Base-by-base conservation (phyloP, 1,284 basidiomycete genomes). In the Leccinum variabile region DNA sequence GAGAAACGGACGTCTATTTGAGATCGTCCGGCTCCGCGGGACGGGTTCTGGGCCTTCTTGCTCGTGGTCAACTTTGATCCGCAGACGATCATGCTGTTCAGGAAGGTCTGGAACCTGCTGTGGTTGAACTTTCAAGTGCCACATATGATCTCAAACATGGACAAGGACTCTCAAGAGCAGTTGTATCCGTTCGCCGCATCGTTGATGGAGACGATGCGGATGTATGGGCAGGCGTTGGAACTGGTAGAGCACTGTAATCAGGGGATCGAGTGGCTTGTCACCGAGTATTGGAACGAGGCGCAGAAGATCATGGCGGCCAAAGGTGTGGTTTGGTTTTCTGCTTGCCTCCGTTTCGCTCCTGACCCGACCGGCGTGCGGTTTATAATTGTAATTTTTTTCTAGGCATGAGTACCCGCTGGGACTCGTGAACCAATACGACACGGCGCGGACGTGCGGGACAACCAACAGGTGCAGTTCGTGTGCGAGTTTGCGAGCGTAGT, bases 351-450 rank as follows among this genome's bases (percentile, higher is more conserved):
- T 28, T 28, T 3, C 3, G 25, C 32, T 33, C 32, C 32, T 33
- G 13, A 14, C 35, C 35, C 41, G 8, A 44, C 41, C 10, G 41
- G n/a, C 41, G 14, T 44, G 8, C 41, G 8, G n/a, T 35, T n/a
- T 44, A 10, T 44, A n/a, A 44, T 44, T 9, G 41, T 44, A 18
- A 35, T 35, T n/a, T 16, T 41, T 44, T 44, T 22, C 1, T 66
- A 92, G 92, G 92, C 37, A 94, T 98, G 90, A 87, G 86, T 69
- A 92, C 97, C 69, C 89, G 93, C 46, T 99, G 97, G 97, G 97
- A 99, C 95, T 99, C 68, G 91, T 97, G 67, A 95, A 92, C 70
- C 91, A 94, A 59, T 97, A 94, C 72, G 69, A 70, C 60, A 86
- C 89, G 2, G 81, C 87, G 32, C 82, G 92, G 92, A 94, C 68